Percentiles rank a stretch among this genome's conserved stretches.
phyloP scores from a whole-genome alignment of 2,329 filamentous ascomycete genomes.

The Ophidiomyces ophidiicola region DNA sequence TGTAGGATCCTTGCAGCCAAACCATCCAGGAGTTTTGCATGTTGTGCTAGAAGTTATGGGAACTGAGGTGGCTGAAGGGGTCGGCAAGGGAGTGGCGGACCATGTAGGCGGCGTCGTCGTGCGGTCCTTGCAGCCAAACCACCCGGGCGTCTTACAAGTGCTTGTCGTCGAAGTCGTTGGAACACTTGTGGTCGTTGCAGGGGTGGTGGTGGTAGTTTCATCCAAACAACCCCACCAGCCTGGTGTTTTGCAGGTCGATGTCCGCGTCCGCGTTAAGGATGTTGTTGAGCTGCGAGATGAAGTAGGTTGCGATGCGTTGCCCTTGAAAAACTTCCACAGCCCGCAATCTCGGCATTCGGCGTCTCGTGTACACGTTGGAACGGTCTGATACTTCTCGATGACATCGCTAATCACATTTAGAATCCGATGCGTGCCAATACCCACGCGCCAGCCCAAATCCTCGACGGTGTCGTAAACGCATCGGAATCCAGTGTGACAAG shows the following conservation, averaged over 20 bases:
- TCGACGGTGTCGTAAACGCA: conserved; percentile 87
- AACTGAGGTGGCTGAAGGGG: conserved; percentile 19
- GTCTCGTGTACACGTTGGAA: conserved; percentile 64
- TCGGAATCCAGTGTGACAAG: conserved; percentile 79
- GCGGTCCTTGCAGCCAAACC: conserved; percentile 33
- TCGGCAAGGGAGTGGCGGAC: conserved; percentile 16
- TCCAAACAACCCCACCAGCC: conserved; percentile 70
- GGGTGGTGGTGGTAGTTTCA: conserved; percentile 33
- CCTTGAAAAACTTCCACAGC: conserved; percentile 89
- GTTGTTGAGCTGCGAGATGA: conserved; percentile 51
- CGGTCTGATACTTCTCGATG: conserved; percentile 66
- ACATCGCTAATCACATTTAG: conserved; percentile 78
- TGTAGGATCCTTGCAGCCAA: conserved; percentile 28
- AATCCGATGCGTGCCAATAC: conserved; percentile 84
- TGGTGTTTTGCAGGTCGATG: conserved; percentile 77
- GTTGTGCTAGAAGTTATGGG: conserved; percentile 23
- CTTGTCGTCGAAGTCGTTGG: conserved; percentile 26
- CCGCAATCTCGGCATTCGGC: conserved; percentile 78
- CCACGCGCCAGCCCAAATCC: conserved; percentile 85
- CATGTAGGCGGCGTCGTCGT: conserved; percentile 23
- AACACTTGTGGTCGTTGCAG: conserved; percentile 10
- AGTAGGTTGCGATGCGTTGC: conserved; percentile 70
- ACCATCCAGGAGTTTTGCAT: conserved; percentile 30
- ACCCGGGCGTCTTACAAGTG: conserved; percentile 33
- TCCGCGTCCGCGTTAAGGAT: conserved; percentile 53